Base-by-base conservation (phyloP, 176 grass and related monocot genomes). In the Oryza nivara region DNA sequence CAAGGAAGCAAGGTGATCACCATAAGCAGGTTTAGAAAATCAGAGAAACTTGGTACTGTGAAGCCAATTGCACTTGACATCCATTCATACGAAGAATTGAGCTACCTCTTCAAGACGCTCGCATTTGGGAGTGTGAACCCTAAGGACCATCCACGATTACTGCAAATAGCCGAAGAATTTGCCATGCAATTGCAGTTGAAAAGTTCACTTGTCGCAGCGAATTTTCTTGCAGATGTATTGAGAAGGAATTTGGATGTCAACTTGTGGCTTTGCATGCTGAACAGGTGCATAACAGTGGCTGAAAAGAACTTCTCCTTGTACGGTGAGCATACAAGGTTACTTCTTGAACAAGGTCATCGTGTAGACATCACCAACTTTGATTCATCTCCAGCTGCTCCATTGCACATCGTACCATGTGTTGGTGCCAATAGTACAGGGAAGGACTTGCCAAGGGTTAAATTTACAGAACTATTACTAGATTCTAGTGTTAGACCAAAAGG, bases 1-100 rank as follows among this genome's bases (percentile, higher is more conserved):
- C 9, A 7, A 35, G 78, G 26, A 69, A 81, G 67, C 19, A 81
- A 41, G 5, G 49, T 81, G 3, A 68, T 81, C 3, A 81, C 48
- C 30, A 15, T 70, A 56, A 81, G 79, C 35, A 52, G 8, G 7
- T 7, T 70, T 3, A 0, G 2, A 40, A 41, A 47, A n/a, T 15
- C 34, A 16, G 67, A 7, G 2, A 32, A 28, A 3, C 54, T 81
- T 81, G 67, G 32, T 26, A 51, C 79, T 6, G 47, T 70, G 25
- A 49, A 43, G 11, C 67, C 79, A 16, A 36, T 81, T 70, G 25
- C 3, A 4, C 11, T 58, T 6, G 70, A 20, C 11, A 22, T 3
- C 3, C 0, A 49, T 0, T 41, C 79, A 11, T 54, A 38, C 3
- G 79, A 70, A 0, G 79, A 81, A 14, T 56, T 52, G 7, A 38